These are phyloP conservation scores for Fusarium multiceps DNA, from an alignment of 2,329 filamentous ascomycete species.

Conservation along the genomic window DNA sequence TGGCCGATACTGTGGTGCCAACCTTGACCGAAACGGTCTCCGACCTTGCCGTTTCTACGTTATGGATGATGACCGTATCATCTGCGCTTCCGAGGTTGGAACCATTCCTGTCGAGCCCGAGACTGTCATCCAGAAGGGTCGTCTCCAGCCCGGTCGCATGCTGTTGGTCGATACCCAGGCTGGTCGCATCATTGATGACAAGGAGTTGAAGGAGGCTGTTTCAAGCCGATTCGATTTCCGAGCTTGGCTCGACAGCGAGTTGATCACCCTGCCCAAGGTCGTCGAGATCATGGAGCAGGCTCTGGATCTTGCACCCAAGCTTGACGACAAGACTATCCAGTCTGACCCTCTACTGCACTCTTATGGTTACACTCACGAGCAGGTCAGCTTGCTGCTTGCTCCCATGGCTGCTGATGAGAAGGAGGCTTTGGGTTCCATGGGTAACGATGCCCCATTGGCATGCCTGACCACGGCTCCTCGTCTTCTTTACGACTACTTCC, in stretches of 20 bases:
- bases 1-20: slow-evolving; percentile 95
- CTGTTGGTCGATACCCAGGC: slow-evolving; percentile 89
- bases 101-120: slow-evolving; percentile 93
- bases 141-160: slow-evolving; percentile 95
- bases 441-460: slow-evolving; percentile 92
- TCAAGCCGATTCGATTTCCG: slow-evolving; percentile 89
- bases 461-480: slow-evolving; percentile 91
- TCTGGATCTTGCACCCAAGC: slow-evolving; percentile 72
- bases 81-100: slow-evolving; percentile 96
- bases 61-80: slow-evolving; percentile 95
- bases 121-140: slow-evolving; percentile 89
- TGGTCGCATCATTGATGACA: slow-evolving; percentile 93
- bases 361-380: slow-evolving; percentile 95
- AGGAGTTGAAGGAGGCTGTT: slow-evolving; percentile 89
- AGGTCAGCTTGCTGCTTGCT: slow-evolving; percentile 89
- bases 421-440: slow-evolving; percentile 97
- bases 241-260: slow-evolving; percentile 85
- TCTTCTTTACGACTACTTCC: slow-evolving; percentile 95
- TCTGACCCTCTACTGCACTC: slow-evolving; percentile 86
- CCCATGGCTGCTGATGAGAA: slow-evolving; percentile 98
- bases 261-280: slow-evolving; percentile 83
- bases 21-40: slow-evolving; percentile 94
- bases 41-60: slow-evolving; percentile 97
- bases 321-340: slow-evolving; percentile 78
- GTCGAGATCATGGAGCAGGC: slow-evolving; percentile 70